A percentile compares a stretch with the other conserved stretches of the same genome.
Evolutionary conservation across 2,329 filamentous ascomycete genomes (phyloP).

Genomic region (Alternaria infectoria): DNA sequence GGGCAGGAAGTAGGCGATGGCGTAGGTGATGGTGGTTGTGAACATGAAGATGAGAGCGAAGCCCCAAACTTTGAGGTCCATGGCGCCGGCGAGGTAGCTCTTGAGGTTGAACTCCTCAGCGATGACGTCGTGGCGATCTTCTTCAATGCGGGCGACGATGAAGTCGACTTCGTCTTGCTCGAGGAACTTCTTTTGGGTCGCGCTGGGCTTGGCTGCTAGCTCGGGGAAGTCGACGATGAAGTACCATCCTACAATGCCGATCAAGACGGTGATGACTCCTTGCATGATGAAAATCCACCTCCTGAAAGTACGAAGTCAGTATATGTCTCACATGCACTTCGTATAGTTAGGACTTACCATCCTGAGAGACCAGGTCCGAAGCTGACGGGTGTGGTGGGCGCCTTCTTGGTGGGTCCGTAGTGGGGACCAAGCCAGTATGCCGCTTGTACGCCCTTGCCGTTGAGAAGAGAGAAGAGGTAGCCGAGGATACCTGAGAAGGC

Average conservation of each 20-base stretch:
- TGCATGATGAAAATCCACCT: constrained; percentile 33
- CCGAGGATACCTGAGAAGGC: constrained; percentile 35
- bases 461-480: constrained; percentile 53
- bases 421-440: constrained; percentile 28
- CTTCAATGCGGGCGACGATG: constrained; percentile 35
- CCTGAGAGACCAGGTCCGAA: constrained; percentile 42
- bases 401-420: constrained; percentile 41
- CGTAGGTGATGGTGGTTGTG: constrained; percentile 35
- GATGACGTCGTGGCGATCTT: constrained; percentile 36
- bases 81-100: constrained; percentile 25
- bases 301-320: too few relatives aligned
- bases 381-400: constrained; percentile 25
- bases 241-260: constrained; percentile 30
- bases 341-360: constrained; percentile 20
- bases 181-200: constrained; percentile 32
- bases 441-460: constrained; percentile 52
- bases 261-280: constrained; percentile 27
- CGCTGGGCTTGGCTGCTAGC: constrained; percentile 25
- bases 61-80: constrained; percentile 30
- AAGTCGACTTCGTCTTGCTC: constrained; percentile 35
- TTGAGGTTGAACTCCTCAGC: constrained; percentile 33
- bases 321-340: too few relatives aligned
- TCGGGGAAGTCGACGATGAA: constrained; percentile 38
- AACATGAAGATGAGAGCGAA: constrained; percentile 33
- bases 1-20: constrained; percentile 39